Conservation (phyloP, 2,329 filamentous ascomycete genomes). For the Cercospora canescens region DNA sequence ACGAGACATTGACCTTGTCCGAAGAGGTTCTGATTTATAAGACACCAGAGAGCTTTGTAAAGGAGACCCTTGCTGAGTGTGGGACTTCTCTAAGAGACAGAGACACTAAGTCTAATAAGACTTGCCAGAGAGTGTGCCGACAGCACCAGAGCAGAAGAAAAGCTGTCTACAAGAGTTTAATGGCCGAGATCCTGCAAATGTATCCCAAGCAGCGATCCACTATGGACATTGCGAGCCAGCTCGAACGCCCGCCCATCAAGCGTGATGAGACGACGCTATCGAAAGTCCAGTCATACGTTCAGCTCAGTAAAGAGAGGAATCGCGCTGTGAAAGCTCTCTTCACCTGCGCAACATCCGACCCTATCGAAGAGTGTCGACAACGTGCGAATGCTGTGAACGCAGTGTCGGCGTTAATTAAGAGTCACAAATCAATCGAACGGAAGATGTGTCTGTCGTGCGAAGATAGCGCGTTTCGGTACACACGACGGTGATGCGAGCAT, state of each 20-base stretch:
- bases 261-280: not conserved
- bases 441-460: not conserved
- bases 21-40: not conserved
- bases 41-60: not conserved
- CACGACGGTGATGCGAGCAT: not conserved
- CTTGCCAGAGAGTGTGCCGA: constrained; percentile 6
- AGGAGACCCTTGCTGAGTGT: not conserved
- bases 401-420: not conserved
- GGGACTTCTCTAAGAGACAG: not conserved
- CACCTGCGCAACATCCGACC: constrained; percentile 1
- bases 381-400: constrained; percentile 7
- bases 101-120: not conserved
- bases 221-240: constrained; percentile 1
- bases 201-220: constrained; percentile 5
- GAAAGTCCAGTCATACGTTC: not conserved
- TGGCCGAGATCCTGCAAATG: not conserved
- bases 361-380: not conserved
- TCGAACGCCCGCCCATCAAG: not conserved
- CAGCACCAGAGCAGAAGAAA: not conserved
- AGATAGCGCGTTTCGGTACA: not conserved
- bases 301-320: constrained; percentile 1
- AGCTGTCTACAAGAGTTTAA: not conserved
- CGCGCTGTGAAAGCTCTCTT: constrained; percentile 7
- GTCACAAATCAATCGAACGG: not conserved
- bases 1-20: no score